Evolutionary conservation across 2,329 filamentous ascomycete species (phyloP), one percentile per base, ranked within the genome.

Genomic region (Penicillium frequentans): DNA sequence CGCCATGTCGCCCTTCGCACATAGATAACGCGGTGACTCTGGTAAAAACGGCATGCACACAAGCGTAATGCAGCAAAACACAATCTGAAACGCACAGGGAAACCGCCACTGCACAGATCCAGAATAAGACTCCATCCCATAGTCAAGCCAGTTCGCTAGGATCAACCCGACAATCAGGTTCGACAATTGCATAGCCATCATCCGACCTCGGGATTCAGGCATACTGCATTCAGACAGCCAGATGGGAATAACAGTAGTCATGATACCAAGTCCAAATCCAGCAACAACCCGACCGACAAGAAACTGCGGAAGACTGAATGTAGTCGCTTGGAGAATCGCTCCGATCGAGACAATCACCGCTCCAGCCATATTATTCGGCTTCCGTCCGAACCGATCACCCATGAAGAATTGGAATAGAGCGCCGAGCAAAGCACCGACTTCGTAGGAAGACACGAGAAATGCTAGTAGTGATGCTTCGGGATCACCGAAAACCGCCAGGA

Each of bases 331-430:
- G 5, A 70, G 31, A 8, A 57, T 62, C 3, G 66, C 67, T 9
- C 68, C 68, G 10, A 70, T 58, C 5, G 57, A 49, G 21, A 66
- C 57, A 27, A 68, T 61, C 31, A 60, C 52, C 0, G 74, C 75
- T 2, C 77, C 77, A 0, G 72, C 58, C 56, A 79, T 69, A 35
- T 79, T 75, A 59, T 74, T 75, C 1, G 64, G 70, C 61, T 73
- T 75, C 9, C 78, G 70, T 49, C 80, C 79, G 26, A 81, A 64
- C 33, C 72, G 63, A 56, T 81, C 71, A 53, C 78, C 69, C 53
- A 77, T 60, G 58, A 75, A 64, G 59, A 68, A 70, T 19, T 64
- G 66, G 31, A 68, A 61, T 3, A 74, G 52, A 19, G 67, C 69
- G 14, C 66, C 66, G 10, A 68, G 50, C n/a, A 70, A 53, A 4